Percentiles rank a stretch among this genome's conserved stretches.
These are phyloP conservation scores for Geotrichum aggregatum DNA, from an alignment of 1,139 yeast genomes.

Conservation along the genomic window DNA sequence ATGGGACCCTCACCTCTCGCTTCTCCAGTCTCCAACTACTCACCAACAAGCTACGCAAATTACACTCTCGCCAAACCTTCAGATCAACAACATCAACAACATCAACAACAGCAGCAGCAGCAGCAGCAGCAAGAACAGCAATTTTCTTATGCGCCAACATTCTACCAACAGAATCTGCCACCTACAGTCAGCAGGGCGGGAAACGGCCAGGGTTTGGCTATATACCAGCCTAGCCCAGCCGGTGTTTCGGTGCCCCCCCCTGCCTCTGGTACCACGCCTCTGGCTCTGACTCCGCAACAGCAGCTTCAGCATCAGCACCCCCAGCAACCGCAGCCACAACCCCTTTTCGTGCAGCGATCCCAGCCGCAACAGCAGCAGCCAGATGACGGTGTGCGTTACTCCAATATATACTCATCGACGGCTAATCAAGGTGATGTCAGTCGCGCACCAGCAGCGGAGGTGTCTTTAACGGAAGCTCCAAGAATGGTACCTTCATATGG, in stretches of 20 bases:
- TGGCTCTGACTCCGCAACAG: constrained; percentile 9
- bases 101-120: no score
- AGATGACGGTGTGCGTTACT: not conserved
- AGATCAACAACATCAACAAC: not conserved
- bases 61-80: not conserved
- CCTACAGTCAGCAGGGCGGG: no score
- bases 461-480: not conserved
- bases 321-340: not conserved
- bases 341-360: no score
- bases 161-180: not conserved
- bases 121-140: not conserved
- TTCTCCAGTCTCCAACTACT: constrained; percentile 2
- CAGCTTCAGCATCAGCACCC: not conserved
- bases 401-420: not conserved
- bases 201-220: not conserved
- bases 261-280: not conserved
- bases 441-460: not conserved
- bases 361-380: not conserved
- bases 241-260: not conserved
- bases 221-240: not conserved
- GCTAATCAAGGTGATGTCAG: not conserved
- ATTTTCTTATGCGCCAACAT: not conserved
- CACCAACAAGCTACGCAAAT: not conserved
- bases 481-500: not conserved
- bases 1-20: not conserved